A percentile compares a stretch with the other conserved stretches of the same genome.
These are phyloP conservation scores for Sporothrix dimorphospora DNA, from an alignment of 2,329 filamentous ascomycete species.

Conservation along the genomic window DNA sequence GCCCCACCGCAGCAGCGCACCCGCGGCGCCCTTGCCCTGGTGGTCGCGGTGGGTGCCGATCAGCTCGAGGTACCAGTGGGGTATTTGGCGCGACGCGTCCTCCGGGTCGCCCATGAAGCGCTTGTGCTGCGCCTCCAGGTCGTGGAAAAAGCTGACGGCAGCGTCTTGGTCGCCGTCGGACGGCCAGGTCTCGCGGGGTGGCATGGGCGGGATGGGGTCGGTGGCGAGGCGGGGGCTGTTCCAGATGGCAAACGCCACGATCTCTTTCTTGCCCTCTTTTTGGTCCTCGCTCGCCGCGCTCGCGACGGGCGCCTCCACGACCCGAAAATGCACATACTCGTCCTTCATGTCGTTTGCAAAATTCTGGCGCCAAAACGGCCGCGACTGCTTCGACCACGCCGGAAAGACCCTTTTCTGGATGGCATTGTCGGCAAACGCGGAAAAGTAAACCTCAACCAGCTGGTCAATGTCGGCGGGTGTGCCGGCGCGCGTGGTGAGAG, in stretches of 20 bases:
- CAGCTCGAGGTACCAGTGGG: constrained; percentile 55
- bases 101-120: constrained; percentile 44
- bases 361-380: constrained; percentile 43
- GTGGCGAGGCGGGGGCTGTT: constrained; percentile 33
- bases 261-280: constrained; percentile 19
- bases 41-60: constrained; percentile 48
- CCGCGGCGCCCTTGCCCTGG: constrained; percentile 52
- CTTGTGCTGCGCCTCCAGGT: constrained; percentile 42
- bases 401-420: constrained; percentile 47
- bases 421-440: constrained; percentile 48
- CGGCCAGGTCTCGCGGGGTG: constrained; percentile 45
- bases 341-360: constrained; percentile 47
- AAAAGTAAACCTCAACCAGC: constrained; percentile 50
- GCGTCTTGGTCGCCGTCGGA: constrained; percentile 43
- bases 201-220: constrained; percentile 34
- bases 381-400: constrained; percentile 34
- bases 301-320: constrained; percentile 38
- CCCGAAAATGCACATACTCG: constrained; percentile 45
- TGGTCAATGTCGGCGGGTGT: constrained; percentile 45
- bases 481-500: constrained; percentile 44
- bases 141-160: constrained; percentile 47
- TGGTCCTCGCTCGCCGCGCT: background rate
- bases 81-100: constrained; percentile 30
- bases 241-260: constrained; percentile 57
- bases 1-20: constrained; percentile 53